Percentiles rank a stretch among this genome's conserved stretches.
Conservation (phyloP, 768 basidiomycete species). For the Lyophyllum shimeji region DNA sequence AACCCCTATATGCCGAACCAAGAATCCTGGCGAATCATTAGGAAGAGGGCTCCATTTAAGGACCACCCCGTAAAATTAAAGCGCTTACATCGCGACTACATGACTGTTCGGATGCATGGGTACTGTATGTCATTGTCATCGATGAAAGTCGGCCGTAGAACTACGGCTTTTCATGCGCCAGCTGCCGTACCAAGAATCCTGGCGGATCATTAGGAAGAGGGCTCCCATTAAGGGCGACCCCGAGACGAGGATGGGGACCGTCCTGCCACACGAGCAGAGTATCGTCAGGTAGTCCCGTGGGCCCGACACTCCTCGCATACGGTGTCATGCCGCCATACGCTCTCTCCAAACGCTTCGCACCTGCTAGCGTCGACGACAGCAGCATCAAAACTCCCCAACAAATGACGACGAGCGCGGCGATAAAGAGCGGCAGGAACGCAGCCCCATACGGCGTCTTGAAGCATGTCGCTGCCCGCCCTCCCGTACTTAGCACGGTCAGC, state of each 20-base stretch:
- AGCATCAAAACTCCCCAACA: neutral
- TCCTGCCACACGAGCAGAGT: neutral
- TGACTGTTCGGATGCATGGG: too few relatives aligned
- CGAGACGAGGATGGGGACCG: neutral
- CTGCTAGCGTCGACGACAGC: neutral
- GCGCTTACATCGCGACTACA: too few relatives aligned
- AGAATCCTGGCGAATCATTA: too few relatives aligned
- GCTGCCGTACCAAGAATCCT: neutral
- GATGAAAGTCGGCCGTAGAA: too few relatives aligned
- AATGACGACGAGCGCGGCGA: conserved; percentile 6
- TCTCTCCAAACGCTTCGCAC: neutral
- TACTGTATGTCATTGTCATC: too few relatives aligned
- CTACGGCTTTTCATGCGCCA: neutral
- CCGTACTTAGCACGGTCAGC: conserved; percentile 13
- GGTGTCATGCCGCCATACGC: conserved; percentile 5
- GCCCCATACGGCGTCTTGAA: conserved; percentile 6
- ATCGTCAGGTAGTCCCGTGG: neutral
- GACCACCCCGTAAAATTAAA: too few relatives aligned
- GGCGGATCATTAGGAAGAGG: neutral
- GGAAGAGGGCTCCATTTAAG: too few relatives aligned
- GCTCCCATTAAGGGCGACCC: neutral
- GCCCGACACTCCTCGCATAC: neutral
- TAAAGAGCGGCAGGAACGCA: conserved; percentile 12
- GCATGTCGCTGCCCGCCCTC: conserved; percentile 12
- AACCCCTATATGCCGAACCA: too few relatives aligned